phyloP scores from a whole-genome alignment of 805 yeast genomes.

The Yueomyces sinensis region DNA sequence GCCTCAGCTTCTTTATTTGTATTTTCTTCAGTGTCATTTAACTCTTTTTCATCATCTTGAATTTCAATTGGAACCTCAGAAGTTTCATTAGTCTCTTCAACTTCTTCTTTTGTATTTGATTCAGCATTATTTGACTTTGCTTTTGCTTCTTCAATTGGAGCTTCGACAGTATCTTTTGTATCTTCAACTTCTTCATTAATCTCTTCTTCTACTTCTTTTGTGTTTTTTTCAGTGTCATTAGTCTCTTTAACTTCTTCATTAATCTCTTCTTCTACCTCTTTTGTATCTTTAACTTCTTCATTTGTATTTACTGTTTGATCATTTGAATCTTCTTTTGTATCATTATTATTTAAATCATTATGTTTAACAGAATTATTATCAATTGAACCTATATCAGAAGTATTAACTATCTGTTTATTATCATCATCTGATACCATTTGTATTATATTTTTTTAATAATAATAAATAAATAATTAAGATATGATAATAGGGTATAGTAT shows the following conservation, averaged over 20 bases:
- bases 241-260: neutral
- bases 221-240: slow-evolving; percentile 1
- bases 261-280: neutral
- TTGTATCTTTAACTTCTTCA: no score
- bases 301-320: no score
- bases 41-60: slow-evolving; percentile 5
- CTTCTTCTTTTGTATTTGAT: slow-evolving; percentile 3
- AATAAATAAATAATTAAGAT: no score
- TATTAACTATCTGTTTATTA: no score
- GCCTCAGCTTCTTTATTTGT: slow-evolving; percentile 1
- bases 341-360: no score
- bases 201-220: neutral
- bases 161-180: slow-evolving; percentile 1
- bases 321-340: no score
- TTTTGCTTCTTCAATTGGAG: slow-evolving; percentile 11
- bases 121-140: slow-evolving; percentile 3
- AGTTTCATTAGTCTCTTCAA: slow-evolving; percentile 6
- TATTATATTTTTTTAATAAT: no score
- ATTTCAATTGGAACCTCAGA: slow-evolving; percentile 11
- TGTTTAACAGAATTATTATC: no score
- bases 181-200: neutral
- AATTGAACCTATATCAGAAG: no score
- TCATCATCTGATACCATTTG: no score
- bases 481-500: no score
- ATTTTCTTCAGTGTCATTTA: slow-evolving; percentile 1